Base-by-base conservation (phyloP, 805 yeast genomes). In the Ogataea angusta region DNA sequence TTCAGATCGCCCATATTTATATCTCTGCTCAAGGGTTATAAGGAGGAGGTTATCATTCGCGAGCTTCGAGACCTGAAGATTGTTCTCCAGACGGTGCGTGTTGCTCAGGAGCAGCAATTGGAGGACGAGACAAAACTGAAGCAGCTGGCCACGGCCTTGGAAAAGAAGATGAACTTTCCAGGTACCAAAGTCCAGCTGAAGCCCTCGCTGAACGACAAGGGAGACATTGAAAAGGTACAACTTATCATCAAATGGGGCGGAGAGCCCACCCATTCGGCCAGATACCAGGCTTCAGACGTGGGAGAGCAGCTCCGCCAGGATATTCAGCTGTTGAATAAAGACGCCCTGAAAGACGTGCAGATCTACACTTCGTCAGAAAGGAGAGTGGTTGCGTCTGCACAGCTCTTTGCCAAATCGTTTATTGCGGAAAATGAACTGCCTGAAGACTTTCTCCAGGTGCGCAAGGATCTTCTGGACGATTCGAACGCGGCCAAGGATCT, bases 221-320 rank as follows among this genome's bases (percentile, higher is more conserved):
- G 70, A 43, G 80, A 82, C 24, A 93, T 93, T 15, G 97, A 91
- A 50, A 93, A 93, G 60, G 97, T 91, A 17, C 99, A 93, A 63
- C 81, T 93, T 48, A 95, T 93, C 47, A 70, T 93, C 54, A 93
- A 93, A 62, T 93, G 99, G 99, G 99, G 99, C 54, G 99, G 99
- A 48, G 99, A 93, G 63, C 97, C 99, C 5, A 93, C 99, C 1
- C 99, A 93, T 62, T 89, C 97, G 9, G 97, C 98, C 2, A 77
- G 82, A 48, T 85, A 88, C 60, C 99, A 93, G 66, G 95, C 96
- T 1, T 76, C 82, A 21, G 99, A 93, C 63, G 77, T 93, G 14
- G 99, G 99, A 38, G 98, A 91, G 59, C 96, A 90, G 64, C 75
- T 85, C 68, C 80, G 99, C 56, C 96, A 91, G 60, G 95, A 93